These are phyloP conservation scores for Aspergillus udagawae DNA, from an alignment of 2,329 filamentous ascomycete species.

Conservation along the genomic window DNA sequence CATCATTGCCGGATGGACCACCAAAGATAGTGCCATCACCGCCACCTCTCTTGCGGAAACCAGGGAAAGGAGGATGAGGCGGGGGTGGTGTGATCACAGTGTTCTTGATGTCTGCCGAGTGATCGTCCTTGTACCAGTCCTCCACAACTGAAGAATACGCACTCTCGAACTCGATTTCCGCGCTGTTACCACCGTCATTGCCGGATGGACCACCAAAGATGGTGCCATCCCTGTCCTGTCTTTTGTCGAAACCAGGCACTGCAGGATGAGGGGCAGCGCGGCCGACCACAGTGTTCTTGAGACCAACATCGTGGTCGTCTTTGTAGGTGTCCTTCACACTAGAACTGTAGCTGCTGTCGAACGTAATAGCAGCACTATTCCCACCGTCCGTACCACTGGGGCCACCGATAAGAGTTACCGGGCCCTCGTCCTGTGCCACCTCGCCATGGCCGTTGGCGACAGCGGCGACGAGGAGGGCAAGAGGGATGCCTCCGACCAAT, in stretches of 20 bases:
- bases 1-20: constrained; percentile 15
- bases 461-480: constrained; percentile 30
- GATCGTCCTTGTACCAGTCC: no score
- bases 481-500: constrained; percentile 31
- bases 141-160: no score
- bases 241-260: background rate
- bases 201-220: constrained; percentile 20
- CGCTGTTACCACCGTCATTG: constrained; percentile 19
- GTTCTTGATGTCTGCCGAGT: no score
- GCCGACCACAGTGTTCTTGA: constrained; percentile 9
- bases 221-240: background rate
- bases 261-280: background rate
- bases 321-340: constrained; percentile 14
- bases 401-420: constrained; percentile 18
- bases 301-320: constrained; percentile 19
- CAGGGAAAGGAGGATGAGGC: constrained; percentile 2
- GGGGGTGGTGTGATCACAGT: background rate
- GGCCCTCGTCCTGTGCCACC: background rate
- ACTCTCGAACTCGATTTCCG: background rate
- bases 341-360: constrained; percentile 7
- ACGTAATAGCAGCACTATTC: constrained; percentile 5
- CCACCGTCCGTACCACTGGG: constrained; percentile 17
- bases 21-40: no score
- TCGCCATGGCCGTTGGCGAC: background rate
- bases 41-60: background rate